These are phyloP conservation scores for Casaregolazyma lundiana DNA, from an alignment of 1,139 yeast genomes.

Conservation along the genomic window DNA sequence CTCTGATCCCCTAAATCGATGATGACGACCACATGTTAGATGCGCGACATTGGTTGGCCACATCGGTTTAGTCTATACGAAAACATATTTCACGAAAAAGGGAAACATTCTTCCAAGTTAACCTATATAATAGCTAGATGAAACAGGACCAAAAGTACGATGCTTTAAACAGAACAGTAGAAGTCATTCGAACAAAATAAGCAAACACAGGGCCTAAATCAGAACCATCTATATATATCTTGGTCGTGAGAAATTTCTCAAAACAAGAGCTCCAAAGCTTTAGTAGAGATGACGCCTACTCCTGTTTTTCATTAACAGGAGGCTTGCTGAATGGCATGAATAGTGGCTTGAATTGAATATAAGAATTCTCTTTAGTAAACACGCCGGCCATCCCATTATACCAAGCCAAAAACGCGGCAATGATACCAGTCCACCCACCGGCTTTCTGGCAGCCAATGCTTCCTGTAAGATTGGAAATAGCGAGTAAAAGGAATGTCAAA, in stretches of 20 bases:
- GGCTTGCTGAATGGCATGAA: conserved; percentile 27
- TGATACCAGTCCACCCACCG: conserved; percentile 74
- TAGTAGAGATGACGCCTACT: background rate
- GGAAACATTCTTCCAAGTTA: too few relatives aligned
- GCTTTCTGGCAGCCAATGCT: conserved; percentile 49
- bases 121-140: too few relatives aligned
- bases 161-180: too few relatives aligned
- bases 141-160: too few relatives aligned
- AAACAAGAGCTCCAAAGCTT: too few relatives aligned
- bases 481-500: conserved; percentile 62
- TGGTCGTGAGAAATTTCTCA: too few relatives aligned
- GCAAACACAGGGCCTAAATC: background rate
- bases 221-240: too few relatives aligned
- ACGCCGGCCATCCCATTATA: conserved; percentile 89
- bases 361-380: conserved; percentile 66
- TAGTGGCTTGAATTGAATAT: conserved; percentile 50
- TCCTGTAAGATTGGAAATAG: conserved; percentile 53
- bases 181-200: too few relatives aligned
- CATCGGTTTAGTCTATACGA: too few relatives aligned
- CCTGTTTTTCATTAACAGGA: background rate
- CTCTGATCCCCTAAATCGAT: conserved; percentile 33
- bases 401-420: conserved; percentile 79
- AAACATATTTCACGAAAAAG: too few relatives aligned
- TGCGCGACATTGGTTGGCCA: too few relatives aligned
- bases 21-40: too few relatives aligned